phyloP scores from a whole-genome alignment of 129 eudicot genomes.

The Flaveria linearis region DNA sequence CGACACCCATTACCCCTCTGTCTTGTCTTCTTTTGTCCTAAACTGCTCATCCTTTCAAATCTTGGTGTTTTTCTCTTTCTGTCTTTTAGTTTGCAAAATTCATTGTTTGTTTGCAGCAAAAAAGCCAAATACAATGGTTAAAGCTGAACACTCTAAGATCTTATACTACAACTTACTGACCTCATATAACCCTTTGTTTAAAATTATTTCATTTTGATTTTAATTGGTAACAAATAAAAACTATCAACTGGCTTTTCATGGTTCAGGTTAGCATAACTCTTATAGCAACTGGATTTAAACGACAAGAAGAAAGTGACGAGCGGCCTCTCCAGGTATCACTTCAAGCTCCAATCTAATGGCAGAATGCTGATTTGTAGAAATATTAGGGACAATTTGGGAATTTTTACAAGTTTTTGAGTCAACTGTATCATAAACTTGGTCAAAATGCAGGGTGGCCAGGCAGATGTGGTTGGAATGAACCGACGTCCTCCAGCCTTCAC shows the following conservation, averaged over 20 bases:
- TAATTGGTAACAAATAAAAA: neutral
- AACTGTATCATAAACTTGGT: slow-evolving; percentile 21
- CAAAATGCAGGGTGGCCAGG: slow-evolving; percentile 63
- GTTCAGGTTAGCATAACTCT: slow-evolving; percentile 84
- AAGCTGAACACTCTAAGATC: too few relatives aligned
- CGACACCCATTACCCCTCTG: too few relatives aligned
- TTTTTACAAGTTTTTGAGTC: neutral
- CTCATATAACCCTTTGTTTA: too few relatives aligned
- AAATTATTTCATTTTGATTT: neutral
- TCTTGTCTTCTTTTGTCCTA: too few relatives aligned
- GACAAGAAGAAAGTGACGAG: slow-evolving; percentile 78
- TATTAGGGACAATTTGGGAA: slow-evolving; percentile 9
- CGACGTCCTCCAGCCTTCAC: slow-evolving; percentile 61
- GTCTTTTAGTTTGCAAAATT: too few relatives aligned
- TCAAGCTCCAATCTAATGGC: slow-evolving; percentile 2
- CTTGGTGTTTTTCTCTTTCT: too few relatives aligned
- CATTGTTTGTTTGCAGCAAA: too few relatives aligned
- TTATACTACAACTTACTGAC: too few relatives aligned
- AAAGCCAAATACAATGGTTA: too few relatives aligned
- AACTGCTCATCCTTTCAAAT: too few relatives aligned
- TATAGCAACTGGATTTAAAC: slow-evolving; percentile 94
- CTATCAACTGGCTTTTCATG: neutral
- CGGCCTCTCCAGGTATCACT: slow-evolving; percentile 65
- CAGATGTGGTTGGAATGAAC: slow-evolving; percentile 49
- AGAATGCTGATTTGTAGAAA: slow-evolving; percentile 1